These are phyloP conservation scores for Populus hybrid DNA, from an alignment of 441 rosid genomes.

Conservation along the genomic window DNA sequence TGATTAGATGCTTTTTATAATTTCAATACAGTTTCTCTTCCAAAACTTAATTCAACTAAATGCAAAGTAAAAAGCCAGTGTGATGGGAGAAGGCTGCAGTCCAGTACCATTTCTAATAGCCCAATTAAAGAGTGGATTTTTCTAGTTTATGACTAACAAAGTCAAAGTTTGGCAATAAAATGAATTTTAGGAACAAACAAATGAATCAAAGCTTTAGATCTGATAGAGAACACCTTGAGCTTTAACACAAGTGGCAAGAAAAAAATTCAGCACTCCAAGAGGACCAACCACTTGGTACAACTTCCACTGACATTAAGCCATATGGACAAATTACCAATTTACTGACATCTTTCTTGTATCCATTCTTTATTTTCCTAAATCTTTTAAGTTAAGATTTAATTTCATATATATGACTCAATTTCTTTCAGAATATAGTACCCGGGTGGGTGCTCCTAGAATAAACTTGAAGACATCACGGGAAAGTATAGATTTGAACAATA, in stretches of 20 bases:
- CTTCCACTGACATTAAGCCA: background rate
- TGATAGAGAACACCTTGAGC: background rate
- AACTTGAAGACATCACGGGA: background rate
- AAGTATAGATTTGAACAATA: background rate
- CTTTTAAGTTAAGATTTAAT: background rate
- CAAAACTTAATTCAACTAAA: background rate
- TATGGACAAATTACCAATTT: background rate
- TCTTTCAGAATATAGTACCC: background rate
- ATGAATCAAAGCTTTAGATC: background rate
- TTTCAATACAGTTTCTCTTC: background rate
- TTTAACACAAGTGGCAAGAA: background rate
- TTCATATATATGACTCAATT: background rate
- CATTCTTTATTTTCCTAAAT: background rate
- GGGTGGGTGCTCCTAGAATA: background rate
- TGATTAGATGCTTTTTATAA: background rate
- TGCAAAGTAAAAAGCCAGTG: background rate
- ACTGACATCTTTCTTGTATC: background rate
- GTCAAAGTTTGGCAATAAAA: background rate
- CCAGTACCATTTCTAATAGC: background rate
- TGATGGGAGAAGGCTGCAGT: background rate
- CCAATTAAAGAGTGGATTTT: background rate
- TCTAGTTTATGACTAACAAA: background rate
- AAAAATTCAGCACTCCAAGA: background rate
- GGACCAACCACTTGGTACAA: background rate
- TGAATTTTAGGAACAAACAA: background rate